Evolutionary conservation across 2,329 filamentous ascomycete genomes (phyloP), one percentile per base, ranked within the genome.

Genomic region (Penicillium crustosum): DNA sequence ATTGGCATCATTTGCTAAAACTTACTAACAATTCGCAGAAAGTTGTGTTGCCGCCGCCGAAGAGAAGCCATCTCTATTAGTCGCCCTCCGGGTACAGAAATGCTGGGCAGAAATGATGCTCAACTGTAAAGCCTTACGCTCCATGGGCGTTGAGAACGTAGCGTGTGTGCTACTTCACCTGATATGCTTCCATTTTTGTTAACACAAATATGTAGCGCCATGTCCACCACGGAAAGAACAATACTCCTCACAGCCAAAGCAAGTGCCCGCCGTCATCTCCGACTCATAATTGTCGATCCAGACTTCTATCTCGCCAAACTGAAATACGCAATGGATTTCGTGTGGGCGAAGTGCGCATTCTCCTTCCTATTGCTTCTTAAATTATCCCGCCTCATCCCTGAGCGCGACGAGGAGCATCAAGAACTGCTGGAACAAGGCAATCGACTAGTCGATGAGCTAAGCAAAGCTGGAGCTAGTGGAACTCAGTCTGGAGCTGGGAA

Each of bases 341-440:
- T 84, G 21, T 84, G 82, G 82, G 82, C 82, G 0, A 85, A 85
- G 65, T 82, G 80, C 50, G 81, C 82, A 0, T 84, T 84, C 59
- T 83, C 81, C n/a, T 81, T 84, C 44, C 70, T 84, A 2, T 72
- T 85, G 1, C 75, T 84, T 1, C 75, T 85, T 2, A 83, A 82
- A 56, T 72, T 84, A 4, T 78, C 80, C 0, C 76, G 81, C 0
- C 73, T 84, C 1, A 70, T 84, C 0, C 78, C 78, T 0, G 78
- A 81, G 56, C 59, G 68, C 8, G 61, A 71, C 23, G 66, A 76
- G 43, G 66, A 76, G 19, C 68, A 80, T 61, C 59, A 76, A 57
- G 62, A 75, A 47, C 70, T 82, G 0, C 70, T 82, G 0, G 68
- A 71, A 4, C 75, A 81, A 43, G 79, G 78, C 0, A 77, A 78